A percentile compares a stretch with the other conserved stretches of the same genome.
Evolutionary conservation across 2,329 filamentous ascomycete species (phyloP).

Genomic region (Helotiales sp.): DNA sequence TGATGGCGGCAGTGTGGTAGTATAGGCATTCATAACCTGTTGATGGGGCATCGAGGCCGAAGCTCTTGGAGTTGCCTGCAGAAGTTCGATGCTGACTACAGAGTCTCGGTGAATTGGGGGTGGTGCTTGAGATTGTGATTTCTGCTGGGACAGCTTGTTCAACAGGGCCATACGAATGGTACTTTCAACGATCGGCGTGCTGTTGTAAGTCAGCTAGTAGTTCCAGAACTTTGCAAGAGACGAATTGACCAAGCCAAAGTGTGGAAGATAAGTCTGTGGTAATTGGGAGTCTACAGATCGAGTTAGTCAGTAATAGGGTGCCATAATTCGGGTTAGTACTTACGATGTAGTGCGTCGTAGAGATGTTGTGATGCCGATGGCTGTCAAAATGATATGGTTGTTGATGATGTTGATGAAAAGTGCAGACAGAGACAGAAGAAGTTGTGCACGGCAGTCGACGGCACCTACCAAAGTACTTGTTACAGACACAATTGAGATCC

Average conservation of each 20-base stretch:
- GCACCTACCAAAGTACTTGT: neutral
- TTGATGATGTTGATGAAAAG: neutral
- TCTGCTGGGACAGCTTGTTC: neutral
- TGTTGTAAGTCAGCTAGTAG: neutral
- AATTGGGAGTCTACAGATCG: neutral
- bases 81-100: constrained; percentile 6
- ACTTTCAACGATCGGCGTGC: neutral
- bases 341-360: constrained; percentile 25
- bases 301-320: neutral
- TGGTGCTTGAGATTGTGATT: constrained; percentile 1
- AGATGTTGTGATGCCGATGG: constrained; percentile 28
- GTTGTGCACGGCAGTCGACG: neutral
- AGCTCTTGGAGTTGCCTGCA: neutral
- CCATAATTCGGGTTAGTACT: neutral
- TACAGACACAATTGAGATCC: neutral
- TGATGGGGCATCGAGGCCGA: neutral
- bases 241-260: neutral
- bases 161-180: neutral
- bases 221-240: neutral
- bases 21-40: constrained; percentile 5
- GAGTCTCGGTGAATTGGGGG: constrained; percentile 22
- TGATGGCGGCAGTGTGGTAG: neutral
- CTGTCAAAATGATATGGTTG: constrained; percentile 13
- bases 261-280: neutral
- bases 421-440: neutral